Base-by-base conservation (phyloP, 306 rosid genomes). In the Albizia julibrissin region DNA sequence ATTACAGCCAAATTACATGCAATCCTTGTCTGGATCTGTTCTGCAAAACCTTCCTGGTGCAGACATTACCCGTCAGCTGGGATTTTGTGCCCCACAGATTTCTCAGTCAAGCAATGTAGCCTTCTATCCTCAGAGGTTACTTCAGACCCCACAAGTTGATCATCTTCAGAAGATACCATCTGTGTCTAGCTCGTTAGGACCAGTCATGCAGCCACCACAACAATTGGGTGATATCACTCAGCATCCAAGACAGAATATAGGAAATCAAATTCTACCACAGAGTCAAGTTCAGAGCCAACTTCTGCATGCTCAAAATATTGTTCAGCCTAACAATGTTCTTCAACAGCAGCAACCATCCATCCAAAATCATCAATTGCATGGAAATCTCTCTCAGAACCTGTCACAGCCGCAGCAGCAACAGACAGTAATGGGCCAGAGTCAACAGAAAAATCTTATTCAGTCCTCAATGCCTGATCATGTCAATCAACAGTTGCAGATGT, bases 21-120 rank as follows among this genome's bases (percentile, higher is more conserved):
- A 93, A 39, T 85, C 94, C 43, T 80, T 88, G 81, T 26, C 95
- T 1, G 93, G 94, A 79, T 82, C 99, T 12, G 85, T 87, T 84
- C 73, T 89, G 73, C 96, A 90, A 50, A 93, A 92, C 81, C 89
- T 93, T 76, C 79, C 87, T 22, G 91, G 93, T 61, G 80, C 91
- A 29, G 97, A 95, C 87, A 83, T 89, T 82, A 81, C 97, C 39
- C 87, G 87, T 47, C 97, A 93, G 84, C 82, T 93, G 61, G 98
- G 94, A 81, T 78, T 91, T 85, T 81, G 92, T 6, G 52, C 71
- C 33, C 85, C 95, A 13, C 98, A 93, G 79, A 76, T 89, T 33
- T 85, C 92, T 76, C 98, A 69, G 33, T 22, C 92, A 14, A 92
- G 89, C 86, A 92, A 86, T 83, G 84, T 82, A 88, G 80, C 34